Conservation (phyloP, 192 early-diverging fungal genomes). For the Coemansia sp. region DNA sequence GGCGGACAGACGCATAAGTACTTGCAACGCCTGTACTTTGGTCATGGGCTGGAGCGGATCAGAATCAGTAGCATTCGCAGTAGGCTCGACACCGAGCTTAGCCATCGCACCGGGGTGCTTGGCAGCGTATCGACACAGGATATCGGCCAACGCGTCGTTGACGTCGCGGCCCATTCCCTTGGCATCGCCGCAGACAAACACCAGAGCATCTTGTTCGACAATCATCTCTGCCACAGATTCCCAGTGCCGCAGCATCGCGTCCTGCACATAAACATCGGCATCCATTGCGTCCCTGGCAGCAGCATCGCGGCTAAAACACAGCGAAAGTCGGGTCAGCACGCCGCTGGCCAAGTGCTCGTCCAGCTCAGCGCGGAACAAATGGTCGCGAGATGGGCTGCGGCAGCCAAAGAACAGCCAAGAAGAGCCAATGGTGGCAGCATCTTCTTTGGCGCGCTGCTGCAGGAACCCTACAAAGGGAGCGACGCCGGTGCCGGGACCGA, state of each 20-base stretch:
- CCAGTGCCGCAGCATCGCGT: slow-evolving; percentile 63
- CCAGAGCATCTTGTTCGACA: slow-evolving; percentile 60
- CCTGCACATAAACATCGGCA: slow-evolving; percentile 78
- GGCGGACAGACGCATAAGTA: slow-evolving; percentile 61
- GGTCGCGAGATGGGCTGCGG: slow-evolving; percentile 67
- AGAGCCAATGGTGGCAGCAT: slow-evolving; percentile 2
- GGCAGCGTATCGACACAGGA: slow-evolving; percentile 52
- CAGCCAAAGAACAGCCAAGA: slow-evolving; percentile 83
- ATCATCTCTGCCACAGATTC: slow-evolving; percentile 63
- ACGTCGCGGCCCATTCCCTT: slow-evolving; percentile 90
- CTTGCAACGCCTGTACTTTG: slow-evolving; percentile 35
- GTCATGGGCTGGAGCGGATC: not conserved
- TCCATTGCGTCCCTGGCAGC: slow-evolving; percentile 55
- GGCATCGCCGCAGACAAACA: slow-evolving; percentile 85
- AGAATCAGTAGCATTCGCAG: not conserved
- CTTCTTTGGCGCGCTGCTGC: slow-evolving; percentile 66
- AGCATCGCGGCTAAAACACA: slow-evolving; percentile 69
- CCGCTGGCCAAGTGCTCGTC: slow-evolving; percentile 43
- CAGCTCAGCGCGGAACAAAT: slow-evolving; percentile 69
- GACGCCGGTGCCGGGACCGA: slow-evolving; percentile 94
- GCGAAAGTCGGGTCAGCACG: slow-evolving; percentile 61
- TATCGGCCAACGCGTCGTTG: slow-evolving; percentile 71
- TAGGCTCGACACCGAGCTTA: slow-evolving; percentile 44
- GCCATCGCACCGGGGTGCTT: slow-evolving; percentile 40
- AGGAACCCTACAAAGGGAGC: slow-evolving; percentile 92